phyloP scores from a whole-genome alignment of 2,329 filamentous ascomycete genomes.

The Rhynchosporium graminicola region DNA sequence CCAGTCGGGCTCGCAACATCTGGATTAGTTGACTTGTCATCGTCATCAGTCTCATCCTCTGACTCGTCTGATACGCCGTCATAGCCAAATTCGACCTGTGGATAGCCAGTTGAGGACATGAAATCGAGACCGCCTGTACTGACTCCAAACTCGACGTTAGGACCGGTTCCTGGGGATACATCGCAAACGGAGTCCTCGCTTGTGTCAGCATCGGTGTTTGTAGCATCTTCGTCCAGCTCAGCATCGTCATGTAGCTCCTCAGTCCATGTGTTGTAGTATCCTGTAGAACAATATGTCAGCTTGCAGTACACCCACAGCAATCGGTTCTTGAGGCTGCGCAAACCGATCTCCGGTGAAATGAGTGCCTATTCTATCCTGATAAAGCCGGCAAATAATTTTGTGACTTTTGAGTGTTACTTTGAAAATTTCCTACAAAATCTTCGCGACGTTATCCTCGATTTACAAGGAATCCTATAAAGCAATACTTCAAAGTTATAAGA shows the following conservation, averaged over 20 bases:
- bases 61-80: constrained; percentile 48
- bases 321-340: too few species aligned
- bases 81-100: constrained; percentile 76
- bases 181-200: constrained; percentile 34
- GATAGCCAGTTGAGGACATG: constrained; percentile 81
- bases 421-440: too few species aligned
- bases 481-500: too few species aligned
- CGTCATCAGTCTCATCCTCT: constrained; percentile 48
- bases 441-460: too few species aligned
- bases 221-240: constrained; percentile 57
- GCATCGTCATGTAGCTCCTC: constrained; percentile 64
- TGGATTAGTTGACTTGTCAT: constrained; percentile 48
- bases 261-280: constrained; percentile 95
- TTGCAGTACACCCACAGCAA: not conserved
- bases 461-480: too few species aligned
- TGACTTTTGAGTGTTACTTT: too few species aligned
- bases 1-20: constrained; percentile 44
- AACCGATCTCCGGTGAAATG: not conserved
- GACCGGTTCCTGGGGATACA: constrained; percentile 34
- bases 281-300: constrained; percentile 45
- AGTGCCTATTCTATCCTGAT: too few species aligned
- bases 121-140: constrained; percentile 88
- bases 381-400: too few species aligned
- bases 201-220: constrained; percentile 48
- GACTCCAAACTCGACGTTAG: constrained; percentile 37